Base-by-base conservation (phyloP, 345 rosid genomes). In the Trapa bicornis region DNA sequence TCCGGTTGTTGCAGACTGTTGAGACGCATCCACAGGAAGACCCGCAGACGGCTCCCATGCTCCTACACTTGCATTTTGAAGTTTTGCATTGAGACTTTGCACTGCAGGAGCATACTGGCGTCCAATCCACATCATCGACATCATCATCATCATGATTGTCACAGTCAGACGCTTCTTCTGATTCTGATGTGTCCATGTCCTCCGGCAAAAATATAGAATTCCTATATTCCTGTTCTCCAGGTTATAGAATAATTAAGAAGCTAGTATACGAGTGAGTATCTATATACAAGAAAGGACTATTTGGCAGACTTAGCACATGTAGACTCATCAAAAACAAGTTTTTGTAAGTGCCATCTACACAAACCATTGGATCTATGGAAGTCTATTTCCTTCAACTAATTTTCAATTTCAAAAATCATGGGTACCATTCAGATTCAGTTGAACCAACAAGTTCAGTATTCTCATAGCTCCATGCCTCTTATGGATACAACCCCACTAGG, bases 131-230 rank as follows among this genome's bases (percentile, higher is more conserved):
- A 37, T 89, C 48, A 7, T 45, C 96, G 56, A 79, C 78, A 37
- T 89, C 48, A 7, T 45, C 96, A 61, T 80, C 91, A 66, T 78
- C 79, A 61, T 63, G 77, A 61, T 64, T 63, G 67, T 80, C 70
- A 42, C 10, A 32, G 53, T 61, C 77, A 3, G 75, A 72, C 39
- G 41, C 41, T 37, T 90, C 97, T 10, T 90, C 97, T 10, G 96
- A 87, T 2, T 83, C 89, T 22, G 96, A 86, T 64, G 79, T 91
- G 67, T 94, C 97, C 97, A 94, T 94, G 78, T 94, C 96, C 68
- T 88, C 97, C 42, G 76, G 33, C 41, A 79, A 64, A 14, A 79
- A 72, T 6, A 77, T 58, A 0, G 99, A 87, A 56, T 67, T 81
- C 36, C 96, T 77, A 1, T 66, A 70, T 52, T 80, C 93, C 90